Evolutionary conservation across 257 asterid genomes (phyloP), one percentile per base, ranked within the genome.

Genomic region (Plantago major): DNA sequence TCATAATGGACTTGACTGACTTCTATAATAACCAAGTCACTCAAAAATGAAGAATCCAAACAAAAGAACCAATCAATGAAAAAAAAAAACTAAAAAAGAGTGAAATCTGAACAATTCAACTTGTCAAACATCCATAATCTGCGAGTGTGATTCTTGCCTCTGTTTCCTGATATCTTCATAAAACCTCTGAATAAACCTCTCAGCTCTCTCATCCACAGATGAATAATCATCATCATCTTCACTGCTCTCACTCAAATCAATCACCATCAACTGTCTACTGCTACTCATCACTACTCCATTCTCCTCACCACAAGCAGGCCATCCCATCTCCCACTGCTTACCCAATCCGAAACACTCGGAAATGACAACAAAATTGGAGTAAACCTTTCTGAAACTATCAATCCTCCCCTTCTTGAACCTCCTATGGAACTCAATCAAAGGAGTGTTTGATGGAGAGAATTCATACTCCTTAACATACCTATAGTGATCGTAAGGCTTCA

Each of bases 161-260:
- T 88, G 87, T 58, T 70, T 76, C 69, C 81, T 89, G 72, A 89
- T 86, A 40, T 89, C 88, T 63, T 84, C 79, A 76, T 89, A 89
- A 58, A 84, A 89, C 57, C 69, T 86, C 80, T 74, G 82, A 71
- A 86, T 89, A 55, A 89, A 86, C 19, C 70, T 81, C 83, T 86
- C 94, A 48, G 97, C 94, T 46, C 82, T 84, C 68, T 86, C 94
- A 76, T 86, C 95, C 74, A 89, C 82, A 13, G 76, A 75, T 28
- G 40, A 33, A 5, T 33, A 5, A 33, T 33, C 3, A 4, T 33
- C 40, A 7, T 74, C 81, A 13, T 71, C 83, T 2, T 65, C 81
- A 1, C 61, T 78, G 2, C 59, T 66, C 30, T 70, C 76, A 22
- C 67, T 43, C 3, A n/a, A 66, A 62, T 26, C 55, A 57, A 70